Conservation (phyloP, 2,329 filamentous ascomycete genomes). For the Penicillium sp. region DNA sequence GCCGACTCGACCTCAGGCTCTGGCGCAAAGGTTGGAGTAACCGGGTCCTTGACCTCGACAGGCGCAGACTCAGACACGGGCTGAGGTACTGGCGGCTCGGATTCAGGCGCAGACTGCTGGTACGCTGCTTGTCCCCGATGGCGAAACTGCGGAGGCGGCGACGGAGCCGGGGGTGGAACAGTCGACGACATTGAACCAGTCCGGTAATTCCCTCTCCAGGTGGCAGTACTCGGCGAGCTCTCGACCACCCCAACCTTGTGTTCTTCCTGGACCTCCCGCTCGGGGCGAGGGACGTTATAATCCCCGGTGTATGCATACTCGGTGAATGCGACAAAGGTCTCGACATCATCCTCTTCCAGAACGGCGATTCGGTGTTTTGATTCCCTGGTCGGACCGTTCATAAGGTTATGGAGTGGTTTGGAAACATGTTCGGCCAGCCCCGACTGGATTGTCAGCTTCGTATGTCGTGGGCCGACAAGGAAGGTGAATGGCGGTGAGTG, state of each 20-base stretch:
- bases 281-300: slow-evolving; percentile 40
- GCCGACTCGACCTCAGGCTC: neutral
- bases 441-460: slow-evolving; percentile 49
- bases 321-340: slow-evolving; percentile 51
- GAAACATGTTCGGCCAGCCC: slow-evolving; percentile 48
- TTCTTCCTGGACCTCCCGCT: slow-evolving; percentile 19
- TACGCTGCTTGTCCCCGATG: neutral
- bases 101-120: neutral
- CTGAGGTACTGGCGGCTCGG: neutral
- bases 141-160: slow-evolving; percentile 26
- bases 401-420: slow-evolving; percentile 44
- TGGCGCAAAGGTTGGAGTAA: neutral
- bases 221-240: slow-evolving; percentile 8
- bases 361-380: slow-evolving; percentile 45
- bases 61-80: neutral
- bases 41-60: neutral
- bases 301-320: slow-evolving; percentile 53
- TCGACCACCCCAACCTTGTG: slow-evolving; percentile 17
- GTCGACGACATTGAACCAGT: slow-evolving; percentile 27
- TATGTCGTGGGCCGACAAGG: slow-evolving; percentile 47
- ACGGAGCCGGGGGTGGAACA: slow-evolving; percentile 34
- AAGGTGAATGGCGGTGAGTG: slow-evolving; percentile 49
- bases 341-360: slow-evolving; percentile 49
- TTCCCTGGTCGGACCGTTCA: slow-evolving; percentile 50
- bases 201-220: slow-evolving; percentile 21